phyloP scores from a whole-genome alignment of 805 yeast species.

The Metschnikowia peoriensis region DNA sequence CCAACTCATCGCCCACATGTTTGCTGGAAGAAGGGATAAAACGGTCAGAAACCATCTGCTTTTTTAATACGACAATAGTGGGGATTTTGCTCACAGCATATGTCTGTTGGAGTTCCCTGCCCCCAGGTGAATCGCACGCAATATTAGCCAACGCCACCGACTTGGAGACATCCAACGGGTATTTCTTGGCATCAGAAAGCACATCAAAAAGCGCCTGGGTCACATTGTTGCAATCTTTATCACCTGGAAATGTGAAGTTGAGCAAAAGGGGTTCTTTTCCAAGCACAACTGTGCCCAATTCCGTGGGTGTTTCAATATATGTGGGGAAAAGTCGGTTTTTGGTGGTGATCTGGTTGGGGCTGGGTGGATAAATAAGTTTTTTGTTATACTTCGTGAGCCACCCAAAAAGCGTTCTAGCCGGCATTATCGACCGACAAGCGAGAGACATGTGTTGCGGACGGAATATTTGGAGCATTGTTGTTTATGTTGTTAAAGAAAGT shows the following conservation, averaged over 20 bases:
- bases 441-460: conserved; percentile 9
- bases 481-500: background rate
- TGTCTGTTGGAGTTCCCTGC: conserved; percentile 54
- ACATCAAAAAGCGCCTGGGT: conserved; percentile 57
- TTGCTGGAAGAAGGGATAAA: conserved; percentile 23
- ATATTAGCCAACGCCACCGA: conserved; percentile 65
- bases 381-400: conserved; percentile 20
- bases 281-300: conserved; percentile 53
- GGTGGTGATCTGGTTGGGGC: conserved; percentile 35
- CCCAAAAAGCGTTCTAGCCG: conserved; percentile 15
- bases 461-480: conserved; percentile 9
- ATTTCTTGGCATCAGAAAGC: conserved; percentile 21
- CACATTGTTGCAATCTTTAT: conserved; percentile 56
- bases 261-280: conserved; percentile 61
- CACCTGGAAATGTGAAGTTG: conserved; percentile 71
- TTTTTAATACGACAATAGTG: conserved; percentile 61
- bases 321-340: conserved; percentile 38
- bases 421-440: conserved; percentile 10
- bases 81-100: conserved; percentile 62
- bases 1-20: conserved; percentile 28
- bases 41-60: conserved; percentile 53
- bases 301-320: conserved; percentile 53
- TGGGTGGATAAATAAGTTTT: conserved; percentile 40
- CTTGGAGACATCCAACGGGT: conserved; percentile 35
- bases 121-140: conserved; percentile 65